A percentile compares a stretch with the other conserved stretches of the same genome.
Evolutionary conservation across 805 yeast genomes (phyloP).

Genomic region (Saccharomyces eubayanus): DNA sequence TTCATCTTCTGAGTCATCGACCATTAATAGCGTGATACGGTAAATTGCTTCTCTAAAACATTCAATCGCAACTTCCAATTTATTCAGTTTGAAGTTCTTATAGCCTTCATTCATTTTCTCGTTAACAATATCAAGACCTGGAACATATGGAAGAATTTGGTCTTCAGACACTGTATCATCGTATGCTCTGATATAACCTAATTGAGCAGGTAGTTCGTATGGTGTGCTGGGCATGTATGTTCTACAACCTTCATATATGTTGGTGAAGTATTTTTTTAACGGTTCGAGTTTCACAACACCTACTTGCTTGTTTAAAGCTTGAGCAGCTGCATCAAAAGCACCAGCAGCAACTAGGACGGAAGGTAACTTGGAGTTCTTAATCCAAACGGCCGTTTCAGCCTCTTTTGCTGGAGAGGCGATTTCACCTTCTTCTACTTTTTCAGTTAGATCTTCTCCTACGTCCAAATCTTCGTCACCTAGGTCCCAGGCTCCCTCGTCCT

Average conservation of each 20-base stretch:
- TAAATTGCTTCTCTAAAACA: conserved; percentile 74
- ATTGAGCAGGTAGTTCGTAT: conserved; percentile 64
- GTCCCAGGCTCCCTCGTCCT: conserved; percentile 72
- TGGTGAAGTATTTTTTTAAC: conserved; percentile 70
- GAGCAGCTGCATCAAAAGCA: conserved; percentile 92
- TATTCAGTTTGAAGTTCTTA: conserved; percentile 74
- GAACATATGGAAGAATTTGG: conserved; percentile 56
- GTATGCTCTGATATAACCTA: conserved; percentile 56
- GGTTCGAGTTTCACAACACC: conserved; percentile 88
- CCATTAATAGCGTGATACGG: conserved; percentile 62
- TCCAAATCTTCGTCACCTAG: conserved; percentile 72
- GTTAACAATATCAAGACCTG: conserved; percentile 64
- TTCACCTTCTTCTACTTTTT: conserved; percentile 38
- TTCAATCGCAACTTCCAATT: conserved; percentile 71
- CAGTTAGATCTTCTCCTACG: conserved; percentile 47
- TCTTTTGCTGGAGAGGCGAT: conserved; percentile 25
- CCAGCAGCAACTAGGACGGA: conserved; percentile 95
- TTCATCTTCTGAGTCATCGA: conserved; percentile 66
- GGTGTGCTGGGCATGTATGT: conserved; percentile 60
- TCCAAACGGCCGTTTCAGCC: conserved; percentile 71
- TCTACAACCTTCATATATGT: conserved; percentile 75
- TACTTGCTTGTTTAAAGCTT: conserved; percentile 78
- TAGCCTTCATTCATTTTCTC: conserved; percentile 61
- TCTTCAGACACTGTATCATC: conserved; percentile 45
- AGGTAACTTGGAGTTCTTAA: conserved; percentile 78